phyloP scores from a whole-genome alignment of 148 eudicot species.

The Oxyria digyna region DNA sequence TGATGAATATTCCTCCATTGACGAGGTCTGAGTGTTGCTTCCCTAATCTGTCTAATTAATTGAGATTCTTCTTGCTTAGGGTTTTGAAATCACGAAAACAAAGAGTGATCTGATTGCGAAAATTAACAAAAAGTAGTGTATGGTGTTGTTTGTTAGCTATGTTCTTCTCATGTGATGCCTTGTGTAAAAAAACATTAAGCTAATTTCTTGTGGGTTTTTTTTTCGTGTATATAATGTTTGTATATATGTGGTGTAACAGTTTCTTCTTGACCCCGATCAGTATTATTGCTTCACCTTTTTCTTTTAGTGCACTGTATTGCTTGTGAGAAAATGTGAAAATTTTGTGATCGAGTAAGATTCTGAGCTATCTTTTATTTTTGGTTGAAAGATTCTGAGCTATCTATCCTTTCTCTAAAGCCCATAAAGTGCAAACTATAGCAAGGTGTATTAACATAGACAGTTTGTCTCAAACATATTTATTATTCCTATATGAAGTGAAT shows the following conservation, averaged over 20 bases:
- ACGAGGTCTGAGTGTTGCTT: conserved; percentile 55
- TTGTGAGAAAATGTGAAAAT: background rate
- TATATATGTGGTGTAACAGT: background rate
- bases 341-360: background rate
- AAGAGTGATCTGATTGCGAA: too few relatives aligned
- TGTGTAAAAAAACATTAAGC: background rate
- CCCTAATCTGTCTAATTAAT: conserved; percentile 24
- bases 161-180: background rate
- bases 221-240: background rate
- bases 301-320: background rate
- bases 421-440: too few relatives aligned
- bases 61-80: background rate
- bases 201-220: background rate
- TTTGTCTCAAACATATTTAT: too few relatives aligned
- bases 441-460: too few relatives aligned
- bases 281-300: background rate
- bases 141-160: too few relatives aligned
- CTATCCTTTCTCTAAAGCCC: too few relatives aligned
- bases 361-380: too few relatives aligned
- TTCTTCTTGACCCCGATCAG: background rate
- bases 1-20: conserved; percentile 12
- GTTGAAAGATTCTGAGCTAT: conserved; percentile 3
- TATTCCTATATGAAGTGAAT: too few relatives aligned
- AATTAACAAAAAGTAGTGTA: background rate
- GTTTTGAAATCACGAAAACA: conserved; percentile 3